Evolutionary conservation across 805 yeast genomes (phyloP).

Genomic region (Monosporozyma yasuniensis): DNA sequence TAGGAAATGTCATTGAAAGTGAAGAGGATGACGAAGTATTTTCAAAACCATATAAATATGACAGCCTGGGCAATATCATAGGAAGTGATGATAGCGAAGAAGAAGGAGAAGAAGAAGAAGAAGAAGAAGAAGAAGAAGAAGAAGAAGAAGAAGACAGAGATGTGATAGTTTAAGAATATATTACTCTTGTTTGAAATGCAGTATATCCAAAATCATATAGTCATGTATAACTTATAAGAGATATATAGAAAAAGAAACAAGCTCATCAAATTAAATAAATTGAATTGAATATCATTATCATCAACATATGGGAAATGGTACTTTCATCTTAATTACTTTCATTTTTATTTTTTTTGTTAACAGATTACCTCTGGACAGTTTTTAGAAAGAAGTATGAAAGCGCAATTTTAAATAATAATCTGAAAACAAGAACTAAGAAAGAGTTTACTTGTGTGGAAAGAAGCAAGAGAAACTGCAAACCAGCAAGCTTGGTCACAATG

Average conservation of each 20-base stretch:
- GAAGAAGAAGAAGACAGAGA: slow-evolving; percentile 17
- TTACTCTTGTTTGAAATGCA: slow-evolving; percentile 1
- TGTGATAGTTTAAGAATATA: slow-evolving; percentile 19
- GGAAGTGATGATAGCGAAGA: slow-evolving; percentile 14
- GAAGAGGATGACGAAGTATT: slow-evolving; percentile 18
- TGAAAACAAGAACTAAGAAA: background rate
- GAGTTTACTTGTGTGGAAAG: no score
- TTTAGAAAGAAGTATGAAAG: background rate
- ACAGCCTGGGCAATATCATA: slow-evolving; percentile 19
- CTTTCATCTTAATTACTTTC: no score
- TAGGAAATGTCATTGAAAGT: slow-evolving; percentile 20
- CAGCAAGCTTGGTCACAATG: background rate
- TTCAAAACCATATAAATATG: slow-evolving; percentile 9
- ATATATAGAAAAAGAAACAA: background rate
- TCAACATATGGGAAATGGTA: no score
- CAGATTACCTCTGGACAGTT: no score
- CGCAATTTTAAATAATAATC: background rate
- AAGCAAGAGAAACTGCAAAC: background rate
- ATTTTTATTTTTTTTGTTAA: no score
- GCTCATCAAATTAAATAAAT: background rate
- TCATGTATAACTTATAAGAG: background rate
- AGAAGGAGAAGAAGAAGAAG: slow-evolving; percentile 21
- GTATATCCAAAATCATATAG: background rate
- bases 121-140: slow-evolving; percentile 19
- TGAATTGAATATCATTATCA: no score